A percentile compares a stretch with the other conserved stretches of the same genome.
Conservation (phyloP, 108 stramenopile species). For the Conticribra guillardii region DNA sequence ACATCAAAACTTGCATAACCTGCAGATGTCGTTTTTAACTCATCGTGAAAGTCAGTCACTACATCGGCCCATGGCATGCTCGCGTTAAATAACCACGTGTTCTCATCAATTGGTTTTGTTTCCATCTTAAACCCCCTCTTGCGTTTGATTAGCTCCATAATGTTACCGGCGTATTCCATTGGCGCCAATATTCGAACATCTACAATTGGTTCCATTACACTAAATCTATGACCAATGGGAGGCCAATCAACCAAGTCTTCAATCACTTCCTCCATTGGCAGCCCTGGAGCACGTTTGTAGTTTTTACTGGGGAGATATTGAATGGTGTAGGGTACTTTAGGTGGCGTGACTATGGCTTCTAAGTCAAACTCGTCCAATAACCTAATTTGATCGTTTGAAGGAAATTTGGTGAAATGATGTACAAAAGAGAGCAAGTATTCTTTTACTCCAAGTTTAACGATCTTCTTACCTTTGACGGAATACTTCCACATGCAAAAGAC, state of each 20-base stretch:
- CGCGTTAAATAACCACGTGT: constrained; percentile 81
- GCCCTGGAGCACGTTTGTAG: constrained; percentile 72
- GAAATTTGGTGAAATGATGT: too few relatives aligned
- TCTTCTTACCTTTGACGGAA: constrained; percentile 86
- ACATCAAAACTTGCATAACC: constrained; percentile 84
- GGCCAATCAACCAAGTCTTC: constrained; percentile 86
- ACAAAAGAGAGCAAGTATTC: too few relatives aligned
- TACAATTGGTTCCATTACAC: constrained; percentile 86
- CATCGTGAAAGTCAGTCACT: constrained; percentile 86
- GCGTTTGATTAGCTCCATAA: constrained; percentile 86
- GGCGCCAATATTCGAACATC: constrained; percentile 82
- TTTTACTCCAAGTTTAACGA: too few relatives aligned
- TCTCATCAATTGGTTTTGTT: constrained; percentile 83
- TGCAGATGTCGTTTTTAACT: constrained; percentile 77
- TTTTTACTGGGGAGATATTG: constrained; percentile 83
- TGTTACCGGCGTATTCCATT: constrained; percentile 82
- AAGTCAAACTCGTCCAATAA: constrained; percentile 94
- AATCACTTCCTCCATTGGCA: constrained; percentile 79
- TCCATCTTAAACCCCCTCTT: constrained; percentile 73
- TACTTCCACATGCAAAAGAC: constrained; percentile 97
- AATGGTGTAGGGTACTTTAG: constrained; percentile 94
- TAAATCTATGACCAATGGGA: constrained; percentile 63
- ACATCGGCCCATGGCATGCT: constrained; percentile 93
- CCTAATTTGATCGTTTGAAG: not conserved
- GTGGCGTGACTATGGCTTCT: constrained; percentile 96